A percentile compares a stretch with the other conserved stretches of the same genome.
Evolutionary conservation across 2,329 filamentous ascomycete species (phyloP).

Genomic region (Nigrograna mackinnonii): DNA sequence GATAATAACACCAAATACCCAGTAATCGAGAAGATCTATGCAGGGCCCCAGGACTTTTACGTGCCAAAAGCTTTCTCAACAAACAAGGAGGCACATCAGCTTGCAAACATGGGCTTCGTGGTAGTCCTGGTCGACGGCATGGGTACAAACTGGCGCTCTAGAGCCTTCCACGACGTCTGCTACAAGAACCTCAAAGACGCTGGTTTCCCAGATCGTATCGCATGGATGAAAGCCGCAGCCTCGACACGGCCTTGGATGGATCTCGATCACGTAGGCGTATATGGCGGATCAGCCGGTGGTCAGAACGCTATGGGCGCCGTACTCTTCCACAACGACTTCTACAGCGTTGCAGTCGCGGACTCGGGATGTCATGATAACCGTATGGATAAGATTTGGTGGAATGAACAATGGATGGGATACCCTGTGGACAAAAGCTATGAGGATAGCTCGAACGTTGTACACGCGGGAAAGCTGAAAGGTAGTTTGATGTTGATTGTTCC

Average conservation of each 20-base stretch:
- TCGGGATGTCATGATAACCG: conserved; percentile 32
- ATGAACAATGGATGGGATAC: conserved; percentile 32
- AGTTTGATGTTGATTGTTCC: too few relatives aligned
- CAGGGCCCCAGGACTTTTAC: conserved; percentile 26
- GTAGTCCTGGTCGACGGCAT: conserved; percentile 31
- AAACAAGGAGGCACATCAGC: conserved; percentile 11
- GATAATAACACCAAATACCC: conserved; percentile 27
- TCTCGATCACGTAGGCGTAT: conserved; percentile 20
- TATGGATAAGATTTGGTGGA: conserved; percentile 34
- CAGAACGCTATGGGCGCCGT: conserved; percentile 29
- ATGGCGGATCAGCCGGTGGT: conserved; percentile 25
- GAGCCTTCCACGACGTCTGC: conserved; percentile 30
- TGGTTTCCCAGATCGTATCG: conserved; percentile 29
- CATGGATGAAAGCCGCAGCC: conserved; percentile 29
- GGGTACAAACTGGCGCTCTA: conserved; percentile 32
- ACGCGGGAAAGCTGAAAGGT: too few relatives aligned
- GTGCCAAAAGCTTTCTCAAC: conserved; percentile 23
- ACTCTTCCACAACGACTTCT: conserved; percentile 30
- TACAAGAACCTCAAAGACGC: conserved; percentile 32
- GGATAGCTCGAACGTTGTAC: too few relatives aligned
- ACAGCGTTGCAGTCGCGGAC: conserved; percentile 27
- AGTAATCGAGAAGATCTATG: conserved; percentile 29
- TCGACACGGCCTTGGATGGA: conserved; percentile 28
- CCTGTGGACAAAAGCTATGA: conserved; percentile 26
- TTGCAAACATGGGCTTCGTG: conserved; percentile 27